These are phyloP conservation scores for Aspergillus fructus DNA, from an alignment of 2,329 filamentous ascomycete genomes.

Conservation along the genomic window DNA sequence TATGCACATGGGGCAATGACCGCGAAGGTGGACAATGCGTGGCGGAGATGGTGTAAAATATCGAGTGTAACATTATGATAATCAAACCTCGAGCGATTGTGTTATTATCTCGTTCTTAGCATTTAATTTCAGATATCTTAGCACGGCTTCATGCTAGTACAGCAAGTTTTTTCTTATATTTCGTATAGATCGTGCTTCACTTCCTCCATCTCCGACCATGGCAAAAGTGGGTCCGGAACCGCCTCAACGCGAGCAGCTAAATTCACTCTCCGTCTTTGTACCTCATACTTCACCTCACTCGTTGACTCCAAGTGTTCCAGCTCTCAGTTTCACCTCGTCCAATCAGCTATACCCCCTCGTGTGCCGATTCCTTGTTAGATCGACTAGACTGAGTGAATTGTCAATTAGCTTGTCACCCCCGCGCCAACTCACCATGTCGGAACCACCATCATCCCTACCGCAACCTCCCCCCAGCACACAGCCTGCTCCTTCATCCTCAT, in stretches of 20 bases:
- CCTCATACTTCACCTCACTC: neutral
- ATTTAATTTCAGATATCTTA: neutral
- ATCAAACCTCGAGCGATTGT: neutral
- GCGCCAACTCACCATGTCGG: conserved; percentile 31
- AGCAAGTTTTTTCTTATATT: no score
- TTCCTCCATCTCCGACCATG: neutral
- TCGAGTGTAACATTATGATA: conserved; percentile 3
- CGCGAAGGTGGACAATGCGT: neutral
- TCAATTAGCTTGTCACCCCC: conserved; percentile 13
- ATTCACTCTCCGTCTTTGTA: conserved; percentile 1
- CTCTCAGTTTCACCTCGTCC: neutral
- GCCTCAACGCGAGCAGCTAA: neutral
- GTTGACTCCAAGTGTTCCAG: neutral
- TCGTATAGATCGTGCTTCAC: neutral
- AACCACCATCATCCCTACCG: conserved; percentile 28
- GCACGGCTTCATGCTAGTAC: neutral
- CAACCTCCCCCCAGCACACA: conserved; percentile 17
- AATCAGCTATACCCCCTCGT: neutral
- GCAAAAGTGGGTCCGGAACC: conserved; percentile 6
- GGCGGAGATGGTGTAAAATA: neutral
- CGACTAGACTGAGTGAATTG: neutral
- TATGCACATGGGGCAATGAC: conserved; percentile 35
- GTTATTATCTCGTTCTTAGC: neutral
- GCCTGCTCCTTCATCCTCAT: conserved; percentile 18
- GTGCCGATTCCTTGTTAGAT: neutral